phyloP scores from a whole-genome alignment of 2,329 filamentous ascomycete species.

The Endocalyx cinctus region DNA sequence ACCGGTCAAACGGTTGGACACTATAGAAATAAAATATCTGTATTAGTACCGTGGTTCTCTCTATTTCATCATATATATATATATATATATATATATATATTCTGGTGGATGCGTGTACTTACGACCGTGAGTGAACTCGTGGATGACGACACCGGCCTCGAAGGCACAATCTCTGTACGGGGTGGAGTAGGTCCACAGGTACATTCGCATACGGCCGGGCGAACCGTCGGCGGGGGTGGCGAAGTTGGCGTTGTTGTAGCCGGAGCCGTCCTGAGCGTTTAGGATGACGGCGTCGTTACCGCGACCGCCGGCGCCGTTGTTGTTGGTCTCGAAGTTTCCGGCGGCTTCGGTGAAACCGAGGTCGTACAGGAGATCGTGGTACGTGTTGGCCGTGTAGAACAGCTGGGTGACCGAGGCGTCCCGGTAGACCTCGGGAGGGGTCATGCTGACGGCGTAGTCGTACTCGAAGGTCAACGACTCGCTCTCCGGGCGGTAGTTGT shows the following conservation, averaged over 20 bases:
- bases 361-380: slow-evolving; percentile 53
- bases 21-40: slow-evolving; percentile 13
- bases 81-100: slow-evolving; percentile 1
- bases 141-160: slow-evolving; percentile 56
- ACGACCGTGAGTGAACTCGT: slow-evolving; percentile 53
- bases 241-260: slow-evolving; percentile 55
- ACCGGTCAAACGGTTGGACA: slow-evolving; percentile 55
- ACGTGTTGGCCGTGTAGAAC: slow-evolving; percentile 57
- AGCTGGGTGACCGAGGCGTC: slow-evolving; percentile 55
- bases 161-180: slow-evolving; percentile 52
- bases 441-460: slow-evolving; percentile 30
- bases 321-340: slow-evolving; percentile 57
- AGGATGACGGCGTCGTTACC: slow-evolving; percentile 51
- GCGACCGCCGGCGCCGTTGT: slow-evolving; percentile 47
- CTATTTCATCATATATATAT: too few species aligned
- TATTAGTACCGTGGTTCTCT: slow-evolving; percentile 5
- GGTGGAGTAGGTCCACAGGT: slow-evolving; percentile 45
- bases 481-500: slow-evolving; percentile 46
- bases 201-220: slow-evolving; percentile 54
- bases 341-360: slow-evolving; percentile 55
- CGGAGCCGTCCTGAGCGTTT: slow-evolving; percentile 52
- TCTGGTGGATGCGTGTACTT: slow-evolving; percentile 12
- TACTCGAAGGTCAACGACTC: slow-evolving; percentile 42
- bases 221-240: slow-evolving; percentile 48
- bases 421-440: slow-evolving; percentile 37